phyloP scores from a whole-genome alignment of 805 yeast species.

The Saccharomyces jurei region DNA sequence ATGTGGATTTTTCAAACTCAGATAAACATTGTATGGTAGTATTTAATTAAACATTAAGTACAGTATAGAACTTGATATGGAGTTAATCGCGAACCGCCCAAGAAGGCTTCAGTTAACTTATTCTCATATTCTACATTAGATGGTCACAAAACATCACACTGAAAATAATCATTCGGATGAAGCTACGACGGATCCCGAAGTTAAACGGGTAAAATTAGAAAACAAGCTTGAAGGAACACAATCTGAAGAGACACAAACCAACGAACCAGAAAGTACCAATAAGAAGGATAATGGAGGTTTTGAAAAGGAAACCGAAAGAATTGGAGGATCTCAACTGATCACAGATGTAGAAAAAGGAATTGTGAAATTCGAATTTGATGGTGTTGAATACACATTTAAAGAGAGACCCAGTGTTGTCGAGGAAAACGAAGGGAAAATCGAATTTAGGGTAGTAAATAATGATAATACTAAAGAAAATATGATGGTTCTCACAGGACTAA shows the following conservation, averaged over 20 bases:
- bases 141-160: background rate
- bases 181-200: background rate
- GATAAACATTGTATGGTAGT: background rate
- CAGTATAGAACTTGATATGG: background rate
- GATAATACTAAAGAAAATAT: slow-evolving; percentile 81
- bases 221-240: background rate
- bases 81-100: slow-evolving; percentile 3
- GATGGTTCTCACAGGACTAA: slow-evolving; percentile 89
- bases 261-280: background rate
- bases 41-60: background rate
- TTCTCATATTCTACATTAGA: background rate
- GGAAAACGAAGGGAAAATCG: slow-evolving; percentile 87
- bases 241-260: background rate
- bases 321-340: slow-evolving; percentile 5
- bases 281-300: background rate
- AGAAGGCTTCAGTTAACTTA: background rate
- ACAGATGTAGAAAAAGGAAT: slow-evolving; percentile 31
- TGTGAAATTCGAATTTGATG: slow-evolving; percentile 49
- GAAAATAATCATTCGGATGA: slow-evolving; percentile 1
- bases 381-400: slow-evolving; percentile 70
- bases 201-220: background rate
- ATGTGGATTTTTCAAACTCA: background rate
- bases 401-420: slow-evolving; percentile 93
- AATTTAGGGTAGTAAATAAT: slow-evolving; percentile 92
- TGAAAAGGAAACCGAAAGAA: background rate